phyloP scores from a whole-genome alignment of 2,329 filamentous ascomycete genomes.

The Neopestalotiopsis rosae region DNA sequence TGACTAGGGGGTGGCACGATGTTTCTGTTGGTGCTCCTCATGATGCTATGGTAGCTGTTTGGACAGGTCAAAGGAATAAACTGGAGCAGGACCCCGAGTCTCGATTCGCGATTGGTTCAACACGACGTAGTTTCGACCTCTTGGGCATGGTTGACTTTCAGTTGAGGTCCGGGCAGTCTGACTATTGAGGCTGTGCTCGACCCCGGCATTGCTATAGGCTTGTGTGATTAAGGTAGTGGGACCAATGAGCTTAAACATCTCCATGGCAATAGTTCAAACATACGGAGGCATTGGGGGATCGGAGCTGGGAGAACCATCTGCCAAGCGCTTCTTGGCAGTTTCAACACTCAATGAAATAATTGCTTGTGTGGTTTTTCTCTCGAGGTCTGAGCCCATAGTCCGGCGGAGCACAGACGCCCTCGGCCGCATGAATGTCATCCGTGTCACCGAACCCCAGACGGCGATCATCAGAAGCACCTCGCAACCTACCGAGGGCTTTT shows the following conservation, averaged over 20 bases:
- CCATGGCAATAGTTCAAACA: constrained; percentile 1
- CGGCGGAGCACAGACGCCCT: background rate
- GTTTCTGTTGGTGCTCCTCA: background rate
- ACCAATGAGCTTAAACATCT: constrained; percentile 12
- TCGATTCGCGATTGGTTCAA: constrained; percentile 13
- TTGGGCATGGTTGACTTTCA: background rate
- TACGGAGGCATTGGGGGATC: background rate
- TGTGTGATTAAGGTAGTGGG: constrained; percentile 12
- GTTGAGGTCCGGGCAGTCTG: background rate
- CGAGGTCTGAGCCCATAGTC: constrained; percentile 6
- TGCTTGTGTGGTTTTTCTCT: constrained; percentile 8
- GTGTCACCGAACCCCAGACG: constrained; percentile 7
- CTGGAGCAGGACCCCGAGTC: background rate
- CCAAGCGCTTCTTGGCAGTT: constrained; percentile 18
- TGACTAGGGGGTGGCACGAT: background rate
- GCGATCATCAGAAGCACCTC: constrained; percentile 3
- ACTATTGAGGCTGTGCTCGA: constrained; percentile 14
- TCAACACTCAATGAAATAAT: background rate
- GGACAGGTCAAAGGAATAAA: constrained; percentile 5
- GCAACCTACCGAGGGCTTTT: constrained; percentile 3
- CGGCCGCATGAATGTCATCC: constrained; percentile 4
- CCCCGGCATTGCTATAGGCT: constrained; percentile 13
- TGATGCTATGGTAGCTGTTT: background rate
- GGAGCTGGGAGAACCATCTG: constrained; percentile 2
- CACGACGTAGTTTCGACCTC: background rate